Evolutionary conservation across 495 filamentous ascomycete species (phyloP).

Genomic region (Saxophila tyrrhenica): DNA sequence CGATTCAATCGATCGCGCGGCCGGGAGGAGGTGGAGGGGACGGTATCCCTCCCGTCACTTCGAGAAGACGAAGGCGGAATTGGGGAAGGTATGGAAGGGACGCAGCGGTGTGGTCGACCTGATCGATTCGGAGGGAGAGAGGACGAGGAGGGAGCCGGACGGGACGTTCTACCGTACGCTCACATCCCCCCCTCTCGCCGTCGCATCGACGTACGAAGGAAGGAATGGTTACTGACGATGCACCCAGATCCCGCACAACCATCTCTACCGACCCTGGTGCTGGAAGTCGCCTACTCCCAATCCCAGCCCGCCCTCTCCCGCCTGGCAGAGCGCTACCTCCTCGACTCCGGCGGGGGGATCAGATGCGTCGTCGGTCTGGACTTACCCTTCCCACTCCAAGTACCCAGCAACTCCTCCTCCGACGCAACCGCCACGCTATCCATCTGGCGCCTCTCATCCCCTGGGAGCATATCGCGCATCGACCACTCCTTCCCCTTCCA

Average conservation of each 20-base stretch:
- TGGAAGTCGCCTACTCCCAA: not conserved
- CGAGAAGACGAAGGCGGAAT: not conserved
- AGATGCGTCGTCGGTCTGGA: not conserved
- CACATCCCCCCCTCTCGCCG: not conserved
- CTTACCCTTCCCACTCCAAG: not conserved
- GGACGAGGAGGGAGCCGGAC: not conserved
- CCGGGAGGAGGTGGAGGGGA: too few relatives aligned
- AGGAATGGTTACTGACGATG: not conserved
- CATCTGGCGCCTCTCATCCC: not conserved
- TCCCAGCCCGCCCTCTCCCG: not conserved
- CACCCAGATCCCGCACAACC: not conserved
- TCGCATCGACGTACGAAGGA: not conserved
- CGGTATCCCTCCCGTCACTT: not conserved
- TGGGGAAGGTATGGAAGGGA: not conserved
- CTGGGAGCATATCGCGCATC: not conserved
- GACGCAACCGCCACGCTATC: not conserved
- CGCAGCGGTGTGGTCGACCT: not conserved
- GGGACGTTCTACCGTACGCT: not conserved
- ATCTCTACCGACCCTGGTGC: not conserved
- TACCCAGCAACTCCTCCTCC: not conserved
- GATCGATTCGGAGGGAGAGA: too few relatives aligned
- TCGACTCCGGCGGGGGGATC: not conserved
- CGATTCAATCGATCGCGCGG: not conserved
- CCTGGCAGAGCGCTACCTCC: not conserved
- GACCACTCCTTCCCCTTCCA: not conserved